These are phyloP conservation scores for Lunasporangiospora selenospora DNA, from an alignment of 192 early-diverging fungal species.

Conservation along the genomic window DNA sequence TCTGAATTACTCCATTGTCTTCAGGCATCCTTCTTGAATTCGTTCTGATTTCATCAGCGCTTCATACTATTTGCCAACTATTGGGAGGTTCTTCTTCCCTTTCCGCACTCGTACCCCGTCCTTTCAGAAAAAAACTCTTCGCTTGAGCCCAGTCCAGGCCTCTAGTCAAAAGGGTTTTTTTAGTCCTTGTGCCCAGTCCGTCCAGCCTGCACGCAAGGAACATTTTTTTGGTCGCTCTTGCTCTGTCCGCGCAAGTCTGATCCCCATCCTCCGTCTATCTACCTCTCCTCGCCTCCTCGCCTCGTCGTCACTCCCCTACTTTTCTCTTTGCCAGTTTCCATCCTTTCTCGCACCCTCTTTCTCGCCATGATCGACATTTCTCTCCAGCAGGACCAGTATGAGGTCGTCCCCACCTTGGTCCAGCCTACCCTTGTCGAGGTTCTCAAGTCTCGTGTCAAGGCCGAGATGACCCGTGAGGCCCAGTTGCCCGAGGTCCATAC, in stretches of 20 bases:
- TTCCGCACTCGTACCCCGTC: conserved; percentile 23
- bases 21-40: conserved; percentile 46
- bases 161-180: conserved; percentile 4
- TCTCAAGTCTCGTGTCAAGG: conserved; percentile 47
- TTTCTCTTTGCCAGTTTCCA: too few species aligned
- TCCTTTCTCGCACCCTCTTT: conserved; percentile 4
- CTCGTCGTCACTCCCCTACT: not conserved
- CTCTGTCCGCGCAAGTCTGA: too few species aligned
- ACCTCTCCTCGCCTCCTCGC: not conserved
- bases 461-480: conserved; percentile 29
- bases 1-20: conserved; percentile 49
- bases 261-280: not conserved
- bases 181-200: not conserved
- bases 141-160: conserved; percentile 49
- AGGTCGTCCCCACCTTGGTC: conserved; percentile 48
- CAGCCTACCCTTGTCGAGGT: conserved; percentile 49
- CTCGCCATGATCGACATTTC: conserved; percentile 47
- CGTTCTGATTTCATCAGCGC: conserved; percentile 11
- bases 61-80: conserved; percentile 1
- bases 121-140: too few species aligned
- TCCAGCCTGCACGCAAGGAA: too few species aligned
- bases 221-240: too few species aligned
- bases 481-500: conserved; percentile 43
- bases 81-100: conserved; percentile 51
- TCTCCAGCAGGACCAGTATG: conserved; percentile 46